Base-by-base conservation (phyloP, 2,329 filamentous ascomycete genomes). In the Apiospora pterosperma region DNA sequence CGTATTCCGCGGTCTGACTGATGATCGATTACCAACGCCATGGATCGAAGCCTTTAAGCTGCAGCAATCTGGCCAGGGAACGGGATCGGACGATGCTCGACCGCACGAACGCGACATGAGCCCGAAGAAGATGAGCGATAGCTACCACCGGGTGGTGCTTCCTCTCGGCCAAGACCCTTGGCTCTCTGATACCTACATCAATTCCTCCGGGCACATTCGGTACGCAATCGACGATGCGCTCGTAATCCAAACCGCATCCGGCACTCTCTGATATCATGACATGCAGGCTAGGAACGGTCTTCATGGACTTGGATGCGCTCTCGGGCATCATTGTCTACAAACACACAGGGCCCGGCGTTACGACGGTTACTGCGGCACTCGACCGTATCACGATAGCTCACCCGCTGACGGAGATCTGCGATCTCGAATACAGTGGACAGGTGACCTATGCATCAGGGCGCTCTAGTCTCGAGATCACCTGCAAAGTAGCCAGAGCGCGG, bases 231-330 rank as follows among this genome's bases (percentile, higher is more conserved):
- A 16, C 34, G 19, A 55, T 44, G 52, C 80, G 86, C 68, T 68
- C 88, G 65, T 41, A 14, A 21, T 58, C 28, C 66, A 69, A 48
- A 64, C 59, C 16, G 5, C 28, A 5, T 1, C 19, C 36, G 39
- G 25, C 23, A 38, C 21, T 31, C 1, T 31, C 63, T 63, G n/a
- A 21, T 31, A 39, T 11, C 31, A 10, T 38, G 12, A 60, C n/a
- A 39, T 39, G 8, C 23, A 85, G 88, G 62, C 81, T 93, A 8
- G 91, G 91, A 0, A 88, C 90, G 0, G 79, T 94, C 19, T 87
- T 94, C 67, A 93, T 93, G 90, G 91, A 94, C 67, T 83, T 94
- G 2, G 91, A 94, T 76, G 91, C 91, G 0, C 78, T 94, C 8
- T 90, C 90, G 0, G 91, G 92, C 11, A 86, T 93, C 59, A 86